Evolutionary conservation across 2,329 filamentous ascomycete genomes (phyloP), one percentile per base, ranked within the genome.

Genomic region (Drechslerella dactyloides): DNA sequence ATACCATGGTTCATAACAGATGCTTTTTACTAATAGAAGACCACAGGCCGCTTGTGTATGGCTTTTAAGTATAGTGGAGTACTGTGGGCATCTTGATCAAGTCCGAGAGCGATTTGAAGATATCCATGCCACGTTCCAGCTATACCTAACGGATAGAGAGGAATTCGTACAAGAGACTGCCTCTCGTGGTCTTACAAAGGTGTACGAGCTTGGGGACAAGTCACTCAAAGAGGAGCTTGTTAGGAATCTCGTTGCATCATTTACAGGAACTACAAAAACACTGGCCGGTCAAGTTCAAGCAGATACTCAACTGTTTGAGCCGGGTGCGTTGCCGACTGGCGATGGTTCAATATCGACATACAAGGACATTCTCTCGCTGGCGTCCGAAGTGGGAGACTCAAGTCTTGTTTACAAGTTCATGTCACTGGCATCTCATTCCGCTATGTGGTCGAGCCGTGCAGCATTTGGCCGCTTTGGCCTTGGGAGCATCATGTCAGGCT

Each of bases 331-430:
- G 11, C 93, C 93, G 0, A 97, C 93, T 0, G 91, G 93, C 2
- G 91, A 96, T 74, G 92, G 85, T 75, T 92, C 92, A 0, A 86
- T 97, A 62, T 97, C 91, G 0, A 97, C 93, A 0, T 99, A 99
- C 82, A 96, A 96, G 78, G 94, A 99, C 42, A 97, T 99, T 75
- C 90, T 99, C 79, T 94, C 85, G 75, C 83, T 99, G 53, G 94
- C 94, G n/a, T 91, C 93, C 48, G 94, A 99, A 80, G 93, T 97
- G 35, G 94, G 94, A 10, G 93, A 99, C 77, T 93, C 94, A 68
- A 93, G 90, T 75, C 83, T 99, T n/a, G 90, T 97, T 0, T 99
- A 99, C 82, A 91, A 93, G 73, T 97, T 99, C 81, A 99, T 99
- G 94, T 93, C 93, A 0, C 84, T 99, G 75, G 94, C 94, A 1